Evolutionary conservation across 345 rosid species (phyloP).

Genomic region (Crucihimalaya himalaica): DNA sequence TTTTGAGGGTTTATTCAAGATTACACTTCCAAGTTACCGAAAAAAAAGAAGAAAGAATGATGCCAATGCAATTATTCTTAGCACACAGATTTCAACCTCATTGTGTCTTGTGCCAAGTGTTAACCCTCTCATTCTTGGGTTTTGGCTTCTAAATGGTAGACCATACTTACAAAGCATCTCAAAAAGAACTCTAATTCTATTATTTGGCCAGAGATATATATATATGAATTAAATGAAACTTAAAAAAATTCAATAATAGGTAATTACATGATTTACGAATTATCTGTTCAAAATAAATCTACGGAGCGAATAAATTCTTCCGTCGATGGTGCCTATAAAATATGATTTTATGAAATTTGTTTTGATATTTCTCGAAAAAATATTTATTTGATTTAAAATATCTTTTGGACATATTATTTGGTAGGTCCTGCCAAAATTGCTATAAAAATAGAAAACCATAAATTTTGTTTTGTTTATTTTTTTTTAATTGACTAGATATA

Average conservation of each 20-base stretch:
- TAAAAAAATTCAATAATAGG: no score
- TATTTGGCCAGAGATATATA: no score
- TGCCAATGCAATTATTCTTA: background rate
- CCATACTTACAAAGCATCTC: background rate
- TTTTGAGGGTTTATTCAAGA: background rate
- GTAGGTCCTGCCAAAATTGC: no score
- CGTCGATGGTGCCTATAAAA: background rate
- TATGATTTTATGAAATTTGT: background rate
- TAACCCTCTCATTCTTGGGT: background rate
- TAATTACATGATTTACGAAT: no score
- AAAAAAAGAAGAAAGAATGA: background rate
- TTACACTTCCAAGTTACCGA: background rate
- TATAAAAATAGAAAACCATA: no score
- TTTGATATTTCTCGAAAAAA: background rate
- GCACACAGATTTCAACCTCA: background rate
- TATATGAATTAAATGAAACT: no score
- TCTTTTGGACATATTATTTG: background rate
- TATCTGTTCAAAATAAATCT: no score
- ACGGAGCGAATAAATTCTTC: no score
- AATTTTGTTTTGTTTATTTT: no score
- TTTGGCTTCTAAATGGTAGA: background rate
- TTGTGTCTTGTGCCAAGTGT: background rate
- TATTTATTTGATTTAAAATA: no score
- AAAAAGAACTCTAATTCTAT: no score
- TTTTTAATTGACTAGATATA: no score